Percentiles rank a stretch among this genome's conserved stretches.
These are phyloP conservation scores for Colletotrichum tabaci DNA, from an alignment of 2,329 filamentous ascomycete genomes.

Conservation along the genomic window DNA sequence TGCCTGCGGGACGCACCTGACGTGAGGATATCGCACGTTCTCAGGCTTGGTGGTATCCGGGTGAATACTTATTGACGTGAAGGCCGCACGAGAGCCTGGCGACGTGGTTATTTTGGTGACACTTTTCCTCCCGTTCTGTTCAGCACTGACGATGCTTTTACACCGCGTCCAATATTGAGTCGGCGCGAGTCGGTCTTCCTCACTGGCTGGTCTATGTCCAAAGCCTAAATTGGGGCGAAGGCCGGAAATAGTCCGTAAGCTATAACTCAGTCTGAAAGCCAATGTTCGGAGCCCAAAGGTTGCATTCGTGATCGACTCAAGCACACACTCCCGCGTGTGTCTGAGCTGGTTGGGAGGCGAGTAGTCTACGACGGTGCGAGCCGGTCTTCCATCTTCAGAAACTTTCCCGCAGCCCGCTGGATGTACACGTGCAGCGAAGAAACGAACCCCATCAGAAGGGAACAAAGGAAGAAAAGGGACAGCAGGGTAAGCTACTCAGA, in stretches of 20 bases:
- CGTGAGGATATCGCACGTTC: slow-evolving; percentile 22
- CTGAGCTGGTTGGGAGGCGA: no score
- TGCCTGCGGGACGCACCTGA: no score
- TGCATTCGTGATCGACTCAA: not conserved
- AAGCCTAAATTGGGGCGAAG: not conserved
- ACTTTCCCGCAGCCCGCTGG: slow-evolving; percentile 4
- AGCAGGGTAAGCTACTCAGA: no score
- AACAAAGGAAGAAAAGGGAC: no score
- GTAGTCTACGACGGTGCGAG: not conserved
- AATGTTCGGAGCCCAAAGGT: not conserved
- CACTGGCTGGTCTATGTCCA: not conserved
- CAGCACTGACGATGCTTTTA: slow-evolving; percentile 1
- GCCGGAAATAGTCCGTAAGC: not conserved
- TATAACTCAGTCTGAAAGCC: not conserved
- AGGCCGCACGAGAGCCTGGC: slow-evolving; percentile 3
- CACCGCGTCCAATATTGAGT: not conserved
- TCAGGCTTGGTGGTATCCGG: slow-evolving; percentile 2
- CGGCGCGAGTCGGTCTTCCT: not conserved
- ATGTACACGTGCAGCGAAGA: not conserved
- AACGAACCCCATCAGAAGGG: not conserved
- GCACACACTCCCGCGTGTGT: not conserved
- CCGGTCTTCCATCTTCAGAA: not conserved
- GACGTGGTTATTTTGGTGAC: not conserved
- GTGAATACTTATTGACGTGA: slow-evolving; percentile 10
- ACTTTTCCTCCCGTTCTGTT: slow-evolving; percentile 11